Evolutionary conservation across 495 filamentous ascomycete genomes (phyloP), one percentile per base, ranked within the genome.

Genomic region (Tuber calosporum): DNA sequence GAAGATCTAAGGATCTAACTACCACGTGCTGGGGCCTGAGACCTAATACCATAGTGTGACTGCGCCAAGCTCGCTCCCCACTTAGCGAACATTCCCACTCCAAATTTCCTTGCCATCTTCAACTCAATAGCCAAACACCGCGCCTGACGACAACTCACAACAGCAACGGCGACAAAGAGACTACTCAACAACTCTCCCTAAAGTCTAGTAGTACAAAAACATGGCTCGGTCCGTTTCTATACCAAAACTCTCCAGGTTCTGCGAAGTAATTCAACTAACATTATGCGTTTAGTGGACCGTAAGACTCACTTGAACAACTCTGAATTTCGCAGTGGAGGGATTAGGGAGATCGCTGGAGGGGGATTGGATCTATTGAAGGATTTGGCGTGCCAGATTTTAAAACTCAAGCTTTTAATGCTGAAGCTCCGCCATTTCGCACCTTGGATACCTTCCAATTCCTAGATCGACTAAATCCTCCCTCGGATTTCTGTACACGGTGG

Each of bases 141-240:
- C 76, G 68, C 72, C 76, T n/a, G 70, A 73, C 76, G 74, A 77
- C 68, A 78, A 73, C 67, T 36, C 73, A 62, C 58, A 62, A 45
- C 76, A 66, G 68, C 74, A 69, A 69, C 66, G 67, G 19, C 66
- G 42, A n/a, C 75, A 67, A 73, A 76, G 74, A 34, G 53, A 69
- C 74, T 62, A 68, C 38, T 78, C 42, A 37, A 73, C 66, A 70
- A 36, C 42, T 38, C 67, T 41, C 53, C 67, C 37, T 73, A 53
- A 58, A 73, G 68, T 75, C 71, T 70, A 66, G 75, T 77, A 78
- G 78, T 48, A 68, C 71, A 68, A 48, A 81, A 79, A 76, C 68
- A 81, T 81, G 79, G 79, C 76, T 72, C 79, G 78, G 78, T 79
- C 79, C 71, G 77, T 74, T 74, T 37, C 17, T 43, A 41, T n/a